These are phyloP conservation scores for Penicillium sp. DNA, from an alignment of 2,329 filamentous ascomycete species.

Conservation along the genomic window DNA sequence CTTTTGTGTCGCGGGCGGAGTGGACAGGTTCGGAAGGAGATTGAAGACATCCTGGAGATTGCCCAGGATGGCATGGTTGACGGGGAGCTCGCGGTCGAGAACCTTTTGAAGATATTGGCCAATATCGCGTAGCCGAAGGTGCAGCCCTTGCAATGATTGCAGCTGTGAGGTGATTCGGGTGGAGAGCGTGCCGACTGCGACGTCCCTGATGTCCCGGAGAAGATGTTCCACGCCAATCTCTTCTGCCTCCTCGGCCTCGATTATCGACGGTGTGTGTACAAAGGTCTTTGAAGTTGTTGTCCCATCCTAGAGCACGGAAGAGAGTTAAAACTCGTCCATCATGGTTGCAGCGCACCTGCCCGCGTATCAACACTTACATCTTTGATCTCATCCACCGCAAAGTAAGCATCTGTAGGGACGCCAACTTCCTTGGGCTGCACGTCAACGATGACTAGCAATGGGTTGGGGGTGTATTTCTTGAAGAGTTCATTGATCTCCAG, in stretches of 20 bases:
- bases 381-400: slow-evolving; percentile 98
- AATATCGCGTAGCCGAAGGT: slow-evolving; percentile 90
- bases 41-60: slow-evolving; percentile 99
- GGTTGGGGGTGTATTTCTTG: slow-evolving; percentile 97
- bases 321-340: too few species aligned
- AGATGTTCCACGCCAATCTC: slow-evolving; percentile 98
- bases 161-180: slow-evolving; percentile 96
- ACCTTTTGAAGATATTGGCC: slow-evolving; percentile 94
- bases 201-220: slow-evolving; percentile 93
- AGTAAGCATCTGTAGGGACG: slow-evolving; percentile 97
- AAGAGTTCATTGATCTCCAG: slow-evolving; percentile 99
- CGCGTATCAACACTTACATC: slow-evolving; percentile 59
- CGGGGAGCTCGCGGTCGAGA: slow-evolving; percentile 80
- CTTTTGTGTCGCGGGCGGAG: slow-evolving; percentile 59
- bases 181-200: slow-evolving; percentile 91
- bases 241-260: slow-evolving; percentile 97
- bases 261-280: slow-evolving; percentile 95
- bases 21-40: slow-evolving; percentile 89
- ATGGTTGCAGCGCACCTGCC: too few species aligned
- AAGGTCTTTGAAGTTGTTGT: slow-evolving; percentile 96
- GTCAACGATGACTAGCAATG: slow-evolving; percentile 93
- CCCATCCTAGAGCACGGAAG: slow-evolving; percentile 64
- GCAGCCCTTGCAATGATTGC: slow-evolving; percentile 91
- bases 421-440: slow-evolving; percentile 97
- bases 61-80: slow-evolving; percentile 95